Percentiles rank a stretch among this genome's conserved stretches.
These are phyloP conservation scores for Exidia glandulosa DNA, from an alignment of 768 basidiomycete species.

Conservation along the genomic window DNA sequence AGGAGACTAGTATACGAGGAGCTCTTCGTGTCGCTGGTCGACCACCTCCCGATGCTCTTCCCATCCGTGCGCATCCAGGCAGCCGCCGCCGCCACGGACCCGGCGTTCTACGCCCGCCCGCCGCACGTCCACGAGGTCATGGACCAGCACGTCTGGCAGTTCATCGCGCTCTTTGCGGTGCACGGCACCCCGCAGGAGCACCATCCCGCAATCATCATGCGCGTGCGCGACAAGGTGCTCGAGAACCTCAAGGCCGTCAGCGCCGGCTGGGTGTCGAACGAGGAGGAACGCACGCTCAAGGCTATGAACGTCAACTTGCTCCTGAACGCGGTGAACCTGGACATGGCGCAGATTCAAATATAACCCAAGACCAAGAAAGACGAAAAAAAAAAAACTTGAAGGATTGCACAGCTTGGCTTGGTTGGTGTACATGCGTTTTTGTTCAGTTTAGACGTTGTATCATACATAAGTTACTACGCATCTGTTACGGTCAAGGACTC, in stretches of 20 bases:
- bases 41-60: slow-evolving; percentile 72
- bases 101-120: slow-evolving; percentile 15
- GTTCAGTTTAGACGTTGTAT: too few relatives aligned
- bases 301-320: slow-evolving; percentile 84
- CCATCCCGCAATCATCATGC: slow-evolving; percentile 76
- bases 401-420: not conserved
- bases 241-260: slow-evolving; percentile 77
- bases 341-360: slow-evolving; percentile 12
- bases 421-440: too few relatives aligned
- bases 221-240: slow-evolving; percentile 85
- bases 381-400: not conserved
- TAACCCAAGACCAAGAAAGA: too few relatives aligned
- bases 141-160: slow-evolving; percentile 89
- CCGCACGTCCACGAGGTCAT: slow-evolving; percentile 47
- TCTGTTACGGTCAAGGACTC: too few relatives aligned
- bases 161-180: slow-evolving; percentile 80
- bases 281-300: slow-evolving; percentile 67
- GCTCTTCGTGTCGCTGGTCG: slow-evolving; percentile 68
- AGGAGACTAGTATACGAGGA: slow-evolving; percentile 87
- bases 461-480: too few relatives aligned
- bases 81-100: slow-evolving; percentile 26
- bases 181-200: slow-evolving; percentile 71
- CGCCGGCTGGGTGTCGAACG: slow-evolving; percentile 60
- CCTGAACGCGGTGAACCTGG: slow-evolving; percentile 23
- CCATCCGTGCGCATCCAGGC: slow-evolving; percentile 69